A percentile compares a stretch with the other conserved stretches of the same genome.
Evolutionary conservation across 1,284 basidiomycete genomes (phyloP).

Genomic region (Rhodotorula sp.): DNA sequence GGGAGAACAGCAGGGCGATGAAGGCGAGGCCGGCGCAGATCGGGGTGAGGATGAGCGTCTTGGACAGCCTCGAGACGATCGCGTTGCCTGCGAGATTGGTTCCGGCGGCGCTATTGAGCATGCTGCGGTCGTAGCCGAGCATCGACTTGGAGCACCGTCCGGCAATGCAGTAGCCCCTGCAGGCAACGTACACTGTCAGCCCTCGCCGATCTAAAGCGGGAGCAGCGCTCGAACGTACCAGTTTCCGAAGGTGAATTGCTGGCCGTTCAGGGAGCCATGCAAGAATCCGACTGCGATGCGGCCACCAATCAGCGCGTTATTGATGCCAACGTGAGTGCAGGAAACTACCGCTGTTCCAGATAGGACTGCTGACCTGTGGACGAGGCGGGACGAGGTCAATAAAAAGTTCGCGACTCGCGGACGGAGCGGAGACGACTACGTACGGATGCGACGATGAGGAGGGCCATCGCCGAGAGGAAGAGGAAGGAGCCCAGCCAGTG

Average conservation of each 20-base stretch:
- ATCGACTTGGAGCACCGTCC: neutral
- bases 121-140: constrained; percentile 10
- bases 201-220: too few species aligned
- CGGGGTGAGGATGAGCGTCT: constrained; percentile 36
- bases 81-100: neutral
- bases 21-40: constrained; percentile 35
- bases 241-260: constrained; percentile 8
- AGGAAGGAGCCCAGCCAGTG: constrained; percentile 32
- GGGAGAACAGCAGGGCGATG: constrained; percentile 35
- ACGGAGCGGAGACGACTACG: neutral
- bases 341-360: constrained; percentile 22
- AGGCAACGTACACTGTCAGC: too few species aligned
- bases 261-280: constrained; percentile 10
- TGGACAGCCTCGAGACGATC: constrained; percentile 18
- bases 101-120: constrained; percentile 3
- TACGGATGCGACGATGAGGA: constrained; percentile 31
- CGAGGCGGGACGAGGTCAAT: neutral
- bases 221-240: constrained; percentile 20
- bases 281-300: constrained; percentile 17
- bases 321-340: too few species aligned
- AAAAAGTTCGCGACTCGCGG: too few species aligned
- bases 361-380: constrained; percentile 18
- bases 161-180: constrained; percentile 19
- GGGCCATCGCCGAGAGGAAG: constrained; percentile 25
- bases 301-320: too few species aligned